A percentile compares a stretch with the other conserved stretches of the same genome.
phyloP scores from a whole-genome alignment of 208 protist species.

The Crithidia sp. region DNA sequence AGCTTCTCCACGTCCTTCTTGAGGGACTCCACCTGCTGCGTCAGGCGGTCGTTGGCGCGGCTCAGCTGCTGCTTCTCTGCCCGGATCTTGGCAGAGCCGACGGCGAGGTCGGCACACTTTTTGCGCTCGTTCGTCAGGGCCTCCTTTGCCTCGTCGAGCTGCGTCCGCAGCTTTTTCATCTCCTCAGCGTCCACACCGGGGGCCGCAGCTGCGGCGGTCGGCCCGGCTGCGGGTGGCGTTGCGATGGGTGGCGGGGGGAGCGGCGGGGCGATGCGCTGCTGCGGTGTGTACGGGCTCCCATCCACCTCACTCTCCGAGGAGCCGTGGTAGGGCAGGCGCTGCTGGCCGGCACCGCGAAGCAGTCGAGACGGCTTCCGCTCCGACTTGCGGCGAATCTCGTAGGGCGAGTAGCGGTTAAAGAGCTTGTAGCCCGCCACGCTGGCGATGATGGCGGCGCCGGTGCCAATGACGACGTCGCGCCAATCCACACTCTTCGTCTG shows the following conservation, averaged over 20 bases:
- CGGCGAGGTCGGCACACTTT: slow-evolving; percentile 62
- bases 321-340: background rate
- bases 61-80: slow-evolving; percentile 57
- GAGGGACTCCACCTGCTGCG: slow-evolving; percentile 48
- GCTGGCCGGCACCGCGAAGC: slow-evolving; percentile 3
- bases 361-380: slow-evolving; percentile 33
- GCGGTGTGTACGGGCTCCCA: slow-evolving; percentile 7
- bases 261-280: slow-evolving; percentile 8
- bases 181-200: slow-evolving; percentile 35
- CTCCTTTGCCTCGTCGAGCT: slow-evolving; percentile 75
- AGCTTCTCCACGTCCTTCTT: slow-evolving; percentile 43
- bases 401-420: slow-evolving; percentile 80
- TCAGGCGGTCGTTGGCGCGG: slow-evolving; percentile 62
- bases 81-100: slow-evolving; percentile 62
- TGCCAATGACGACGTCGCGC: slow-evolving; percentile 81
- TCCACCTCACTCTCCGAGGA: slow-evolving; percentile 40
- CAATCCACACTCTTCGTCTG: slow-evolving; percentile 51
- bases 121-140: slow-evolving; percentile 70
- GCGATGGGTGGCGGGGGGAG: slow-evolving; percentile 31
- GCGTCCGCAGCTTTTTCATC: slow-evolving; percentile 47
- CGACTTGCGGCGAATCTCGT: slow-evolving; percentile 78
- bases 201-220: slow-evolving; percentile 5
- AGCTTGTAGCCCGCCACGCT: slow-evolving; percentile 62
- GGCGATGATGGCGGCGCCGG: slow-evolving; percentile 57
- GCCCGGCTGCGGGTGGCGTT: slow-evolving; percentile 12